Evolutionary conservation across 2,329 filamentous ascomycete genomes (phyloP).

Genomic region (Pseudogymnoascus sp.): DNA sequence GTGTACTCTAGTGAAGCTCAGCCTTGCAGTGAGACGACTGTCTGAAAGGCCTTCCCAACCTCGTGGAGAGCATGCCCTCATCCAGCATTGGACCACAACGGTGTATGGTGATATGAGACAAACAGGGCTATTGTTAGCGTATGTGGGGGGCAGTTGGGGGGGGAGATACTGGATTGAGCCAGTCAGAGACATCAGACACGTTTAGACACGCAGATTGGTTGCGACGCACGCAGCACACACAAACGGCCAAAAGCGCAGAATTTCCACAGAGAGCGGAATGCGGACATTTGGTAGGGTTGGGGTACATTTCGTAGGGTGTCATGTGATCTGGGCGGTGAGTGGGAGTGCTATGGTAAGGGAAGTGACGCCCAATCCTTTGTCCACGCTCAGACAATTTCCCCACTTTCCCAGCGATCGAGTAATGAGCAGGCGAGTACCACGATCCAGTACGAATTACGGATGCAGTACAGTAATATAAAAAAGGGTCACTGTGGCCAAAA

Average conservation of each 20-base stretch:
- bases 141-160: background rate
- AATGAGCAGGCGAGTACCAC: background rate
- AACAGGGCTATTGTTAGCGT: constrained; percentile 7
- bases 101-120: constrained; percentile 4
- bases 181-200: background rate
- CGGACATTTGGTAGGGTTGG: background rate
- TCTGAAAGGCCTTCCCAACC: background rate
- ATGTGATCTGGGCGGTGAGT: constrained; percentile 5
- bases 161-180: background rate
- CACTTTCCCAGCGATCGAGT: background rate
- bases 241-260: background rate
- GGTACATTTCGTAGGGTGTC: background rate
- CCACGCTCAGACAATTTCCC: background rate
- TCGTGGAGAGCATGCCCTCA: constrained; percentile 4
- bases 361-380: background rate
- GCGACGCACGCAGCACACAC: background rate
- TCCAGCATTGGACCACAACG: background rate
- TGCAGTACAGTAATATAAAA: constrained; percentile 7
- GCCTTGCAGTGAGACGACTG: constrained; percentile 6
- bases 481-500: background rate
- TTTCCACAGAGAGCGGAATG: background rate
- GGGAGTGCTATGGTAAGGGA: background rate
- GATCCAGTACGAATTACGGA: constrained; percentile 1
- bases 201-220: background rate
- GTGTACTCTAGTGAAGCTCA: background rate